A percentile compares a stretch with the other conserved stretches of the same genome.
These are phyloP conservation scores for Bonia amplexicaulis DNA, from an alignment of 176 grass and related monocot genomes.

Conservation along the genomic window DNA sequence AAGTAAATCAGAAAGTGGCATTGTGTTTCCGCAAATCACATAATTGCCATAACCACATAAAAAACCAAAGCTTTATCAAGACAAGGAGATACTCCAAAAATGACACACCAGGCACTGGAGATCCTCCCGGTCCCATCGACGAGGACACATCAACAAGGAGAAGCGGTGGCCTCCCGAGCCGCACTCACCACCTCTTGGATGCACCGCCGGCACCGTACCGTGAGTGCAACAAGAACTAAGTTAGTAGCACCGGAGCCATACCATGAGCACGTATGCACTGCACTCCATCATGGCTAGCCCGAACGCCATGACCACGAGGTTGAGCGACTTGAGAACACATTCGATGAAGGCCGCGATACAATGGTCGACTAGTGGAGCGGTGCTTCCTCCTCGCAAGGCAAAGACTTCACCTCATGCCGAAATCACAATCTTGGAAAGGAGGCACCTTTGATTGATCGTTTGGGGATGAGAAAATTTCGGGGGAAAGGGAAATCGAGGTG, in stretches of 20 bases:
- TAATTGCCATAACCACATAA: not conserved
- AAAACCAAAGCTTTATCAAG: not conserved
- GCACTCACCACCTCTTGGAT: conserved; percentile 12
- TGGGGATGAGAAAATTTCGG: not conserved
- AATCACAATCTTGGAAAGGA: conserved; percentile 10
- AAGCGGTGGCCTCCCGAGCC: conserved; percentile 45
- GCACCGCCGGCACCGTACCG: not conserved
- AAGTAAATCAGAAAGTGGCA: not conserved
- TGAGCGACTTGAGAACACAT: conserved; percentile 75
- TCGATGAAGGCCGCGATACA: conserved; percentile 62
- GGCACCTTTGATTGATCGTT: conserved; percentile 18
- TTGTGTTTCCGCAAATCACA: not conserved
- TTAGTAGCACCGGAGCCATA: conserved; percentile 33
- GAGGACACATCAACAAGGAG: conserved; percentile 29
- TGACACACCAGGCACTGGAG: conserved; percentile 60
- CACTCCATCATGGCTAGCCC: conserved; percentile 82
- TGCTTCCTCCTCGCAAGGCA: not conserved
- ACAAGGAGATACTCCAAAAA: conserved; percentile 23
- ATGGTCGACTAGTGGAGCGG: conserved; percentile 25
- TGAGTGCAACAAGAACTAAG: not conserved
- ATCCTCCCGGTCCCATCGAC: conserved; percentile 42
- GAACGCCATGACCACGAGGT: conserved; percentile 52
- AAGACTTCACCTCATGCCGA: conserved; percentile 12
- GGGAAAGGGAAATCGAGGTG: not conserved
- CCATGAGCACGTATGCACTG: conserved; percentile 54